Base-by-base conservation (phyloP, 129 eudicot species). In the Heracleum sosnowskyi region DNA sequence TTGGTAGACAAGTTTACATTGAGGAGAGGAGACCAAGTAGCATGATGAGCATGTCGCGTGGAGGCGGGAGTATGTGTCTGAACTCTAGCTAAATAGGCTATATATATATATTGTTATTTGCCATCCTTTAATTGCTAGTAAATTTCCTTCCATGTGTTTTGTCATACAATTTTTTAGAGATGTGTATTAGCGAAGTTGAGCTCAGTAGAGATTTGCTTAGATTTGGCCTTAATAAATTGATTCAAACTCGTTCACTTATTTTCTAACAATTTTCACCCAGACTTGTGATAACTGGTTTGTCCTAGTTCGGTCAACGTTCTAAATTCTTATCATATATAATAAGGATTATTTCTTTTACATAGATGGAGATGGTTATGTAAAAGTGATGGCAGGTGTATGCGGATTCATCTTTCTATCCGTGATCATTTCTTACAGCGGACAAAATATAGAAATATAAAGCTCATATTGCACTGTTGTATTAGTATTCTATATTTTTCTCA, bases 1-100 rank as follows among this genome's bases (percentile, higher is more conserved):
- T 82, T 36, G 98, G 96, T 74, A 88, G 90, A 83, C 91, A 81
- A 88, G 93, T 95, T 31, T 91, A 90, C 81, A 82, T 95, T n/a
- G 97, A 91, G 83, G 91, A 88, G 80, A 87, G 97, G 83, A 87
- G 96, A 87, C 86, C 92, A 77, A 88, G 81, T 80, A 87, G 68
- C 33, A 60, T 24, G 57, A 74, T 29, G 39, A 44, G 55, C 77
- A 74, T 85, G 76, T 55, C 91, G 64, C 97, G 96, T 37, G 97
- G 97, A 36, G 97, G 68, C 33, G 68, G 97, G 84, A 88, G 98
- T 91, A 90, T n/a, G 92, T 87, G 4, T 51, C 36, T 76, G 36
- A 41, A 33, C 12, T 45, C 45, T 36, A 36, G 16, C 15, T 39
- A 34, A 10, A 77, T 7, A n/a, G 33, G 0, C 29, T 51, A 34